phyloP scores from a whole-genome alignment of 495 filamentous ascomycete species.

The Podospora sp. region DNA sequence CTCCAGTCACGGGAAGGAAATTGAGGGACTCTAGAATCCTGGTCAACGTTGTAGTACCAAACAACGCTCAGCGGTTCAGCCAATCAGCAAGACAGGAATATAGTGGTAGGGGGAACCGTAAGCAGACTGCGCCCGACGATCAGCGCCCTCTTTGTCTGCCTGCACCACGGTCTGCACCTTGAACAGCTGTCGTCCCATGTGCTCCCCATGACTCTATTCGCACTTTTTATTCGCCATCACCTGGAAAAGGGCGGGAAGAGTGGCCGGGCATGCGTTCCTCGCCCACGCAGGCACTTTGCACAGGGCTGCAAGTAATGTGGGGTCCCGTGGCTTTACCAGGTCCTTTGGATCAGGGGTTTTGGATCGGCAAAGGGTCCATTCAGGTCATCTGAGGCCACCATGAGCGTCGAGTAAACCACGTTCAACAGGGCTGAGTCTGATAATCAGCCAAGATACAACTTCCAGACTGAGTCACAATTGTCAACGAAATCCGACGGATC shows the following conservation, averaged over 20 bases:
- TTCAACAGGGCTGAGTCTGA: too few species aligned
- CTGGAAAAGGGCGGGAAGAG: neutral
- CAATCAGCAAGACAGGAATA: neutral
- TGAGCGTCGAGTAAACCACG: neutral
- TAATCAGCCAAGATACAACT: too few species aligned
- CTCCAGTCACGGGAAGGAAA: neutral
- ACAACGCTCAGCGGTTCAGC: neutral
- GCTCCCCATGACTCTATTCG: neutral
- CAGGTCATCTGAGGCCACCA: neutral
- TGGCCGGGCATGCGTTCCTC: too few species aligned
- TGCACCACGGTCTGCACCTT: neutral
- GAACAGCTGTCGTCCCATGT: neutral
- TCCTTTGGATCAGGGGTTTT: neutral
- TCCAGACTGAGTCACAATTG: neutral
- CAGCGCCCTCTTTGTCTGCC: neutral
- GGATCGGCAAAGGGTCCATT: neutral
- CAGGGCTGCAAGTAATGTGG: neutral
- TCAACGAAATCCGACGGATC: neutral
- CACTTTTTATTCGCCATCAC: neutral
- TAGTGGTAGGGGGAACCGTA: neutral
- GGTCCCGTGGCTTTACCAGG: neutral
- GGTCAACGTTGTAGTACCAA: neutral
- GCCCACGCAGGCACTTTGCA: neutral
- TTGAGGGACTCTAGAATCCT: neutral
- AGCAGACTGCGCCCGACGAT: neutral